phyloP scores from a whole-genome alignment of 257 asterid species.

The Nicotiana tabacum region DNA sequence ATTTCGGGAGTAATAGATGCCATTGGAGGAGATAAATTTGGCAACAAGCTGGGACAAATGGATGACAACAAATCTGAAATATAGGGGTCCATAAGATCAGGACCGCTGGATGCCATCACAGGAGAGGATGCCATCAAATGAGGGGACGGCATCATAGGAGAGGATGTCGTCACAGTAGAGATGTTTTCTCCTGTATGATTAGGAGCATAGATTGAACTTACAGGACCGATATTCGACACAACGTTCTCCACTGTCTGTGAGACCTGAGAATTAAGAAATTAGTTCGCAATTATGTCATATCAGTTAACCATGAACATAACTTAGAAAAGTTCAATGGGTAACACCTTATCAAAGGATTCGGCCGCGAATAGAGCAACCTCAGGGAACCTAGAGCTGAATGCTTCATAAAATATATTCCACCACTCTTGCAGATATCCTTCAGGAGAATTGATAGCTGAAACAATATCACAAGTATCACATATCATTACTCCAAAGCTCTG shows the following conservation, averaged over 20 bases:
- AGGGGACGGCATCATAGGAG: background rate
- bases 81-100: background rate
- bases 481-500: background rate
- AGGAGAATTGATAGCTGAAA: slow-evolving; percentile 16
- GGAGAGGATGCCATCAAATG: background rate
- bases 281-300: background rate
- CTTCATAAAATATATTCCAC: slow-evolving; percentile 25
- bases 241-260: background rate
- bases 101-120: background rate
- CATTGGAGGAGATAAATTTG: slow-evolving; percentile 1
- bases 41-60: background rate
- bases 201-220: background rate
- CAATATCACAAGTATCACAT: background rate
- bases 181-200: background rate
- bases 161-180: background rate
- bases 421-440: slow-evolving; percentile 27
- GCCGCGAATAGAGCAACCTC: background rate
- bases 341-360: slow-evolving; percentile 24
- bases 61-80: slow-evolving; percentile 4
- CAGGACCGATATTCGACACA: background rate
- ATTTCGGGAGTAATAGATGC: no score
- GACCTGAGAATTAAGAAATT: background rate
- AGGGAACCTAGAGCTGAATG: background rate
- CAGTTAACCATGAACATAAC: background rate
- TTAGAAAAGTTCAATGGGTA: background rate